A percentile compares a stretch with the other conserved stretches of the same genome.
Conservation (phyloP, 2,329 filamentous ascomycete species). For the Aureobasidium sp. region DNA sequence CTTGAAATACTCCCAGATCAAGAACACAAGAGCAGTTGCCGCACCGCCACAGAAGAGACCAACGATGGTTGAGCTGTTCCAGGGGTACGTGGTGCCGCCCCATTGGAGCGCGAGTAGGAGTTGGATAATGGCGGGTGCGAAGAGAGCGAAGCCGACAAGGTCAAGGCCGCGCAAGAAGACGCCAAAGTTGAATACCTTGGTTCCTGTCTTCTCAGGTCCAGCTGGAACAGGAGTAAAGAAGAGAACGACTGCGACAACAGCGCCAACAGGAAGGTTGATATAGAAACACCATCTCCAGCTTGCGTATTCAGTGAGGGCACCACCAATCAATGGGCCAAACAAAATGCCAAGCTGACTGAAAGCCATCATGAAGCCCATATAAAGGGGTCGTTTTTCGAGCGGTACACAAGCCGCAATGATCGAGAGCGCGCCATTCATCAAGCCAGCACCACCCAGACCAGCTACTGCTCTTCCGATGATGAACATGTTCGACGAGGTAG, state of each 20-base stretch:
- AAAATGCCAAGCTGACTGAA: slow-evolving; percentile 34
- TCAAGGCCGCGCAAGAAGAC: slow-evolving; percentile 37
- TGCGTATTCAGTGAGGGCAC: slow-evolving; percentile 32
- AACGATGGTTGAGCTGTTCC: slow-evolving; percentile 21
- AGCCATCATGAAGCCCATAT: slow-evolving; percentile 28
- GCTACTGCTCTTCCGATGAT: slow-evolving; percentile 49
- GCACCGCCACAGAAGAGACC: slow-evolving; percentile 1
- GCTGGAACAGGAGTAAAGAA: slow-evolving; percentile 29
- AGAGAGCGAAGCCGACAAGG: slow-evolving; percentile 36
- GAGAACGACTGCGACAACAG: slow-evolving; percentile 27
- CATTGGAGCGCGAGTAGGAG: slow-evolving; percentile 39
- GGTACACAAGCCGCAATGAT: slow-evolving; percentile 42
- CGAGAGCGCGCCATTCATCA: slow-evolving; percentile 37
- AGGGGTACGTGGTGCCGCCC: slow-evolving; percentile 34
- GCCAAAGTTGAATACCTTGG: slow-evolving; percentile 35
- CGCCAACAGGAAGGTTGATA: slow-evolving; percentile 34
- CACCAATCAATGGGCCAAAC: slow-evolving; percentile 32
- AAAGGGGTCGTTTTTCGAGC: slow-evolving; percentile 37
- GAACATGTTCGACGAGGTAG: slow-evolving; percentile 43
- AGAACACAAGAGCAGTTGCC: slow-evolving; percentile 7
- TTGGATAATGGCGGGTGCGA: slow-evolving; percentile 33
- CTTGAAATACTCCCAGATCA: slow-evolving; percentile 3
- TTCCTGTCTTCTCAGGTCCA: slow-evolving; percentile 16
- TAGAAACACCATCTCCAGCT: slow-evolving; percentile 28
- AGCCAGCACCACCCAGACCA: slow-evolving; percentile 44